A percentile compares a stretch with the other conserved stretches of the same genome.
Evolutionary conservation across 108 stramenopile species (phyloP).

Genomic region (Stephanodiscus triporus): DNA sequence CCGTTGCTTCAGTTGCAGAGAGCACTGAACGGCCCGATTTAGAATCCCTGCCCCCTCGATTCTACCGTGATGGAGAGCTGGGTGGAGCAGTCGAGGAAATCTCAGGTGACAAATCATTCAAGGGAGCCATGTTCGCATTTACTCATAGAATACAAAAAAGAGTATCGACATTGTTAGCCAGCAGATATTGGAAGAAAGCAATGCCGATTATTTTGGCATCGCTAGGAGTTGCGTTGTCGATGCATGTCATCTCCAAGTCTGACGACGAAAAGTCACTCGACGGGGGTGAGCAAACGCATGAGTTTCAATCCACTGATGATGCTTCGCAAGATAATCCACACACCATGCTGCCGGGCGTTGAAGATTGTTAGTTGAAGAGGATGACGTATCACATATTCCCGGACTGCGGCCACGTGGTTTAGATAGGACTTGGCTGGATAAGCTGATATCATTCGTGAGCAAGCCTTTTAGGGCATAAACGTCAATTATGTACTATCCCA

Average conservation of each 20-base stretch:
- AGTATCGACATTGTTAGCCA: not conserved
- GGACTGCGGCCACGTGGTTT: constrained; percentile 7
- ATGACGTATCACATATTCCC: not conserved
- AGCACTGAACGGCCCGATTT: constrained; percentile 12
- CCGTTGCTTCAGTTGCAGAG: constrained; percentile 21
- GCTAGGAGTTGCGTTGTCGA: constrained; percentile 5
- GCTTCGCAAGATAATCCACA: not conserved
- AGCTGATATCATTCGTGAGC: constrained; percentile 20
- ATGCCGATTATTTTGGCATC: constrained; percentile 7
- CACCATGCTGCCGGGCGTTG: not conserved
- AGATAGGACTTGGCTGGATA: constrained; percentile 31
- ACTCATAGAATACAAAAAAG: not conserved
- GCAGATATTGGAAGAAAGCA: not conserved
- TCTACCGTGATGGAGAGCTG: constrained; percentile 14
- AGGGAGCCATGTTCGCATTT: not conserved
- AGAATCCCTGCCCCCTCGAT: constrained; percentile 8
- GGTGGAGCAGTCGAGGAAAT: not conserved
- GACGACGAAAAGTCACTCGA: not conserved
- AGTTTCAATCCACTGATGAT: not conserved
- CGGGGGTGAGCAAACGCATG: not conserved
- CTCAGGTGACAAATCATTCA: not conserved
- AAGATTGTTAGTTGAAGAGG: constrained; percentile 1
- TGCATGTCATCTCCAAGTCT: not conserved
- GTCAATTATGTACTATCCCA: not conserved
- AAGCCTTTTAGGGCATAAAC: constrained; percentile 7